Evolutionary conservation across 2,329 filamentous ascomycete species (phyloP), one percentile per base, ranked within the genome.

Genomic region (Talaromyces sp.): DNA sequence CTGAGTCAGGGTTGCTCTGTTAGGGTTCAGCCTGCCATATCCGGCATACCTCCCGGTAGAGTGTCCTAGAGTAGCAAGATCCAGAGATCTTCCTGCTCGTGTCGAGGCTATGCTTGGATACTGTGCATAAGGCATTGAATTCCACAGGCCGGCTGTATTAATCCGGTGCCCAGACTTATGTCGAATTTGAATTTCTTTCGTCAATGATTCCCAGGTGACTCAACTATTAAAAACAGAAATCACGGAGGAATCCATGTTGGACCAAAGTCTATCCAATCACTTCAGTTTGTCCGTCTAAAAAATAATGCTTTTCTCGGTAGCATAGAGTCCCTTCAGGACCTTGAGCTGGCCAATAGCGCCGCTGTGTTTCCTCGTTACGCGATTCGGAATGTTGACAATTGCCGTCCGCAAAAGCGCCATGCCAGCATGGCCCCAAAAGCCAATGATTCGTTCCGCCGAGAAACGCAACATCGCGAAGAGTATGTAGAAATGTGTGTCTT

Each of bases 341-440:
- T 73, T 74, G 57, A 78, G 65, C 55, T 74, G 72, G 21, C 72
- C 73, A 21, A 75, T 69, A 19, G 73, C 68, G 64, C 77, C 77
- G 10, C 65, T 73, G 50, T 73, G 71, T 43, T 65, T 66, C 21
- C 56, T 49, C n/a, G 69, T 65, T 31, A 78, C 61, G 4, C 60
- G 62, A 27, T 64, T 73, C 2, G 91, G 91, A 55, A 95, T 87
- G 13, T 91, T 88, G n/a, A 95, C 74, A 27, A 93, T 77, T 0
- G 89, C 90, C 56, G 84, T 80, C 41, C 86, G 81, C 65, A 97
- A 73, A 1, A 90, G 86, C 0, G 84, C 88, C n/a, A 89, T 72
- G 0, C 85, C 93, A 8, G 89, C 85, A 55, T 85, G 86, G 0
- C 93, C 93, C 69, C 93, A 99, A 66, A 95, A 91, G 14, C 81